phyloP scores from a whole-genome alignment of 768 basidiomycete species.

The Xanthoconium stramineum region DNA sequence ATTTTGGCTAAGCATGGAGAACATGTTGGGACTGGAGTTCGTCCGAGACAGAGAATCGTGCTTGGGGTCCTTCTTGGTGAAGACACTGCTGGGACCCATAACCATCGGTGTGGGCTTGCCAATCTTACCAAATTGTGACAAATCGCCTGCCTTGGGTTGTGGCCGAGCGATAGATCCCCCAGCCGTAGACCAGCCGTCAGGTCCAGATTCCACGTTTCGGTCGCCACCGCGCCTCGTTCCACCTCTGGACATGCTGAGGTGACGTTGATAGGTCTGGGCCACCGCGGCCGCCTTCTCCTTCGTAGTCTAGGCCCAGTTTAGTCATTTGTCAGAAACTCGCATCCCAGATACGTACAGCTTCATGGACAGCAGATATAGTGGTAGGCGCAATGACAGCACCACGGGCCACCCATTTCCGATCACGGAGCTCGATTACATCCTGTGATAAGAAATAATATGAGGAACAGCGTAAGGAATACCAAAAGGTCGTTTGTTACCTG shows the following conservation, averaged over 20 bases:
- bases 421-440: constrained; percentile 90
- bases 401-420: constrained; percentile 76
- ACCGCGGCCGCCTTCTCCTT: constrained; percentile 73
- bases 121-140: constrained; percentile 88
- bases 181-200: constrained; percentile 91
- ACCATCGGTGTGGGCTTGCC: constrained; percentile 64
- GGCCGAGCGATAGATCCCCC: no score
- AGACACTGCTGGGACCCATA: constrained; percentile 85
- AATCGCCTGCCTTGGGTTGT: constrained; percentile 77
- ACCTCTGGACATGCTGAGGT: constrained; percentile 80
- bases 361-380: constrained; percentile 87
- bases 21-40: constrained; percentile 83
- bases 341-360: constrained; percentile 54
- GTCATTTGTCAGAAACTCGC: background rate
- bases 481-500: constrained; percentile 54
- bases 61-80: constrained; percentile 69
- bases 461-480: background rate
- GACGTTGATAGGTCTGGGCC: constrained; percentile 57
- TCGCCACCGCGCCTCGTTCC: constrained; percentile 86
- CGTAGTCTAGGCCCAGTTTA: constrained; percentile 51
- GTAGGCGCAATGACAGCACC: constrained; percentile 73
- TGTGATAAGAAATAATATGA: constrained; percentile 29
- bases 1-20: constrained; percentile 74
- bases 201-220: constrained; percentile 57
- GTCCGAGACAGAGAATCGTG: constrained; percentile 75